A percentile compares a stretch with the other conserved stretches of the same genome.
Evolutionary conservation across 1,139 yeast species (phyloP).

Genomic region (Diutina mesorugosa): DNA sequence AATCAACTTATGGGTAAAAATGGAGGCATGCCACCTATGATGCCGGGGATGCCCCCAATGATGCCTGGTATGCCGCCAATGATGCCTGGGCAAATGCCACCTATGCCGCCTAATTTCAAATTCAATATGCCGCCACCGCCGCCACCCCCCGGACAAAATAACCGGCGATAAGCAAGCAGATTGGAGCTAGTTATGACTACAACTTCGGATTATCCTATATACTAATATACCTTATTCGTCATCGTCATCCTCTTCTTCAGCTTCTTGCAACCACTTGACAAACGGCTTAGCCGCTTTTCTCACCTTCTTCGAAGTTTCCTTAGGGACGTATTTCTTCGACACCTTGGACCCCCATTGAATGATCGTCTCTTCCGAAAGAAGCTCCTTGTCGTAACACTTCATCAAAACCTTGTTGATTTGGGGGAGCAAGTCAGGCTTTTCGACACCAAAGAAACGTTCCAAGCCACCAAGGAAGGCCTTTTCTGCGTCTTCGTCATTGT

Average conservation of each 20-base stretch:
- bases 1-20: constrained; percentile 14
- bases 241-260: constrained; percentile 62
- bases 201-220: background rate
- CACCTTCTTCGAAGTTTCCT: constrained; percentile 84
- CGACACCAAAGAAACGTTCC: constrained; percentile 83
- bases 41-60: constrained; percentile 5
- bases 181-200: background rate
- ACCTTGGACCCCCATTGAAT: constrained; percentile 84
- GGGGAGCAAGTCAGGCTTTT: constrained; percentile 64
- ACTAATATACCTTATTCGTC: background rate
- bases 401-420: constrained; percentile 72
- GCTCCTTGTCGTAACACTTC: constrained; percentile 69
- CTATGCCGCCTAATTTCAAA: constrained; percentile 1
- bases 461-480: constrained; percentile 89
- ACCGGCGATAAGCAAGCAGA: background rate
- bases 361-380: constrained; percentile 72
- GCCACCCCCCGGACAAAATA: background rate
- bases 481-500: constrained; percentile 54
- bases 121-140: constrained; percentile 2
- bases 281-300: constrained; percentile 95
- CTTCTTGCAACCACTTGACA: constrained; percentile 87
- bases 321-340: constrained; percentile 87
- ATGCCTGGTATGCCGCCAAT: constrained; percentile 2
- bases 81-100: background rate
- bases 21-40: constrained; percentile 5